Evolutionary conservation across 352 stramenopile species (phyloP).

Genomic region (Globisporangium middletonii): DNA sequence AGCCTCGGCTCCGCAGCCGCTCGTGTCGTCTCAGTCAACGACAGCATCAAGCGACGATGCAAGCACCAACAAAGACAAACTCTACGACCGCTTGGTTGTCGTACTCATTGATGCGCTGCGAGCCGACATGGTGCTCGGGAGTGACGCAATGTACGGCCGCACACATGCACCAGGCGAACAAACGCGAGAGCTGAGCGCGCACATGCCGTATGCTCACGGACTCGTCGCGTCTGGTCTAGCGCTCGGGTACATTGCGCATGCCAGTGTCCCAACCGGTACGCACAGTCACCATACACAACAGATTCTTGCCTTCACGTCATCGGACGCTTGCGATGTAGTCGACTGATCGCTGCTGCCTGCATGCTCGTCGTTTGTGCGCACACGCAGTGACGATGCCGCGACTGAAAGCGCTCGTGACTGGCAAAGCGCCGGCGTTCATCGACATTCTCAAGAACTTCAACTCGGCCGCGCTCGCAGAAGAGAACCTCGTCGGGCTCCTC

Average conservation of each 20-base stretch:
- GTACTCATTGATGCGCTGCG: conserved; percentile 85
- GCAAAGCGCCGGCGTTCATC: conserved; percentile 83
- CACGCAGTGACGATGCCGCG: conserved; percentile 78
- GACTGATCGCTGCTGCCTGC: background rate
- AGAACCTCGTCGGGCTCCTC: conserved; percentile 68
- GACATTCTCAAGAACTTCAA: conserved; percentile 91
- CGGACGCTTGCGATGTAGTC: background rate
- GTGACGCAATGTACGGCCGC: conserved; percentile 31
- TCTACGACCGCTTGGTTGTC: conserved; percentile 77
- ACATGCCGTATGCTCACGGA: conserved; percentile 64
- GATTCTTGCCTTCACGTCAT: background rate
- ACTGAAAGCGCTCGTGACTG: conserved; percentile 82
- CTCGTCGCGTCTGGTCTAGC: conserved; percentile 44
- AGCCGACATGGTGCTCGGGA: conserved; percentile 85
- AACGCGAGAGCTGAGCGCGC: conserved; percentile 37
- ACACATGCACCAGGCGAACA: background rate
- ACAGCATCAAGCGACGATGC: too few species aligned
- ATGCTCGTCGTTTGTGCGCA: background rate
- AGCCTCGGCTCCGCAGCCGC: too few species aligned
- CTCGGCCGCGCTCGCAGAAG: conserved; percentile 65
- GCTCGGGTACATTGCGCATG: conserved; percentile 70
- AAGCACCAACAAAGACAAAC: too few species aligned
- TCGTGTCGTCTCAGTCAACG: too few species aligned
- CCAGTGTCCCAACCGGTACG: conserved; percentile 61
- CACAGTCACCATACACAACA: background rate